These are phyloP conservation scores for Termitomyces sp. DNA, from an alignment of 768 basidiomycete species.

Conservation along the genomic window DNA sequence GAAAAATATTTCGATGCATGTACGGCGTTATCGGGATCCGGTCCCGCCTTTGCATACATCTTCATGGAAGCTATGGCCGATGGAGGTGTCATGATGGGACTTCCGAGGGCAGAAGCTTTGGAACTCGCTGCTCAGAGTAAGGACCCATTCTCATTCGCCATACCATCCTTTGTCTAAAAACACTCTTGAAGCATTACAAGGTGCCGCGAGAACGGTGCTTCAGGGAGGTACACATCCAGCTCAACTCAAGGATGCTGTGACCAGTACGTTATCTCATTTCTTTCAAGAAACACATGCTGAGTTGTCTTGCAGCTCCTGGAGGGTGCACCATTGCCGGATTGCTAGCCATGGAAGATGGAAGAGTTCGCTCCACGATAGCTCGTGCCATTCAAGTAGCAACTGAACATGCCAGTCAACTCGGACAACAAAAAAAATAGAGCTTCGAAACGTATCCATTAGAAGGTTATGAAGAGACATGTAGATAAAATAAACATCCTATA, in stretches of 20 bases:
- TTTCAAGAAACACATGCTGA: background rate
- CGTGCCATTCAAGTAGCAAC: conserved; percentile 93
- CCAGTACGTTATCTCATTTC: conserved; percentile 58
- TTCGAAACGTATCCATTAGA: no score
- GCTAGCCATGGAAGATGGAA: conserved; percentile 90
- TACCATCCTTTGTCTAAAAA: background rate
- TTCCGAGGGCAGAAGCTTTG: conserved; percentile 89
- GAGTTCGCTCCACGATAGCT: conserved; percentile 91
- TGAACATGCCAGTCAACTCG: conserved; percentile 81
- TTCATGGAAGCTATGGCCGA: conserved; percentile 99
- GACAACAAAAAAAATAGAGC: conserved; percentile 58
- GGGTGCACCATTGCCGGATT: conserved; percentile 99
- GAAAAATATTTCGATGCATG: conserved; percentile 99
- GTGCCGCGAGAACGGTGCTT: conserved; percentile 93
- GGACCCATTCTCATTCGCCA: conserved; percentile 14
- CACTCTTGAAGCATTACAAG: conserved; percentile 75
- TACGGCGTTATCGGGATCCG: conserved; percentile 93
- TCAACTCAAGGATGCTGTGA: conserved; percentile 95
- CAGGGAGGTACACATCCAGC: conserved; percentile 90
- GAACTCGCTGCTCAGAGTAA: conserved; percentile 95
- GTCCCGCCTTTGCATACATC: conserved; percentile 95
- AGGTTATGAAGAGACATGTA: background rate
- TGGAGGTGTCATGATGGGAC: conserved; percentile 99
- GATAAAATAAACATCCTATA: background rate
- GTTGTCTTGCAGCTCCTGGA: conserved; percentile 69